phyloP scores from a whole-genome alignment of 2,329 filamentous ascomycete genomes.

The Raffaelea ambrosiae region DNA sequence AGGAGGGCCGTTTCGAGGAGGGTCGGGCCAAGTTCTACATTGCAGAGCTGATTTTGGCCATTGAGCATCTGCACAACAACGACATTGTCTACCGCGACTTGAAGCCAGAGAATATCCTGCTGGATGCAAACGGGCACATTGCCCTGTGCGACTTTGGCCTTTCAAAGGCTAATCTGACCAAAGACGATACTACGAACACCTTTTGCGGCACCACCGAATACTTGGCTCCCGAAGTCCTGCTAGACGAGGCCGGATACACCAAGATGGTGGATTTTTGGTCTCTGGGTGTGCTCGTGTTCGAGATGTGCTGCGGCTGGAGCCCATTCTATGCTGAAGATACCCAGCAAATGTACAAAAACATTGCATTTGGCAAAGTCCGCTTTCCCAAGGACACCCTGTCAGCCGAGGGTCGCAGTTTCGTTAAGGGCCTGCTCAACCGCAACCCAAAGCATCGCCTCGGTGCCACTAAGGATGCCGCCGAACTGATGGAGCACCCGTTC shows the following conservation, averaged over 20 bases:
- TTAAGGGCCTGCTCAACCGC: constrained; percentile 92
- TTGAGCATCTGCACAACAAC: constrained; percentile 91
- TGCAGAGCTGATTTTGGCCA: constrained; percentile 87
- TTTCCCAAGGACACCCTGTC: constrained; percentile 93
- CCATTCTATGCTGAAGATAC: constrained; percentile 99
- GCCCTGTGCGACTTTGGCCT: constrained; percentile 95
- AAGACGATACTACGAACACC: constrained; percentile 97
- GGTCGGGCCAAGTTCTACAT: constrained; percentile 97
- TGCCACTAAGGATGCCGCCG: constrained; percentile 82
- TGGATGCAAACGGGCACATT: constrained; percentile 96
- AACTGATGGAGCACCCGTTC: constrained; percentile 90
- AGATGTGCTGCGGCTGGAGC: constrained; percentile 99
- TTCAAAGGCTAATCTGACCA: constrained; percentile 93
- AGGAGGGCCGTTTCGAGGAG: constrained; percentile 92
- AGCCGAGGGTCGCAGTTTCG: constrained; percentile 91
- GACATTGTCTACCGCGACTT: constrained; percentile 97
- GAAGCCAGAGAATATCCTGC: constrained; percentile 94
- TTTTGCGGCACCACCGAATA: constrained; percentile 99
- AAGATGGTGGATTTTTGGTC: constrained; percentile 99
- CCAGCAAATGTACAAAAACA: constrained; percentile 99
- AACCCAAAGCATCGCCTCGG: constrained; percentile 94
- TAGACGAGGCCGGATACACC: constrained; percentile 95
- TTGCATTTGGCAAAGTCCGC: constrained; percentile 95
- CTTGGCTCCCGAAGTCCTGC: constrained; percentile 84
- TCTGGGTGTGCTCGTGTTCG: constrained; percentile 90